Percentiles rank a stretch among this genome's conserved stretches.
Conservation (phyloP, 805 yeast genomes). For the Saccharomycopsis babjevae region DNA sequence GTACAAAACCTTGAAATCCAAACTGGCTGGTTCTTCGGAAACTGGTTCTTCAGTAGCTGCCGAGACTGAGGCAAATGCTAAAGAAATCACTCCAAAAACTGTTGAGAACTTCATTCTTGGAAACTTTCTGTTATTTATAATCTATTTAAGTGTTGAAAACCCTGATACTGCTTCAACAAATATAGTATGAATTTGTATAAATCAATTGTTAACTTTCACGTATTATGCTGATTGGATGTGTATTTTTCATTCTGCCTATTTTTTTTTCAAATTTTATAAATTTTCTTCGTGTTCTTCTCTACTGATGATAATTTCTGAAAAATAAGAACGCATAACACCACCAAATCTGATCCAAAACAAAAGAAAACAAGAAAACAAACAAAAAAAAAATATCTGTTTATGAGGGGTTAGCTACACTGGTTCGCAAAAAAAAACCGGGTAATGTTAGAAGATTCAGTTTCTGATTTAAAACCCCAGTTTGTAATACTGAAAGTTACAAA, state of each 20-base stretch:
- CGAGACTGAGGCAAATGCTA: conserved; percentile 2
- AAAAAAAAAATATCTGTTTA: too few species aligned
- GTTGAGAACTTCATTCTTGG: conserved; percentile 9
- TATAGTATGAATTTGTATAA: background rate
- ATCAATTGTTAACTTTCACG: background rate
- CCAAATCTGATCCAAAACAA: too few species aligned
- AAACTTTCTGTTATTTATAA: background rate
- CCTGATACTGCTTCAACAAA: too few species aligned
- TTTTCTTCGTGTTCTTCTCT: background rate
- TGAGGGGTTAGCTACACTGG: too few species aligned
- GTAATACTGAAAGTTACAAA: too few species aligned
- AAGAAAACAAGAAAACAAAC: too few species aligned
- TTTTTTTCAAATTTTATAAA: background rate
- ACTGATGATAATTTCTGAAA: background rate
- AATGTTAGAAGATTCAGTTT: too few species aligned
- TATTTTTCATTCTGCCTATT: background rate
- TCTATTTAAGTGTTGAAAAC: too few species aligned
- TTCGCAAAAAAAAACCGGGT: too few species aligned
- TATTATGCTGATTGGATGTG: background rate
- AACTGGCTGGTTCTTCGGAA: background rate
- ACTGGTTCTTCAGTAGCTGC: conserved; percentile 5
- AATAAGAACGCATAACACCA: background rate
- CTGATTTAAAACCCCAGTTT: too few species aligned
- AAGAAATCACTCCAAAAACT: conserved; percentile 3
- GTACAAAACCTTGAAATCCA: conserved; percentile 12